Percentiles rank a stretch among this genome's conserved stretches.
Evolutionary conservation across 2,329 filamentous ascomycete species (phyloP).

Genomic region (Claviceps spartinae): DNA sequence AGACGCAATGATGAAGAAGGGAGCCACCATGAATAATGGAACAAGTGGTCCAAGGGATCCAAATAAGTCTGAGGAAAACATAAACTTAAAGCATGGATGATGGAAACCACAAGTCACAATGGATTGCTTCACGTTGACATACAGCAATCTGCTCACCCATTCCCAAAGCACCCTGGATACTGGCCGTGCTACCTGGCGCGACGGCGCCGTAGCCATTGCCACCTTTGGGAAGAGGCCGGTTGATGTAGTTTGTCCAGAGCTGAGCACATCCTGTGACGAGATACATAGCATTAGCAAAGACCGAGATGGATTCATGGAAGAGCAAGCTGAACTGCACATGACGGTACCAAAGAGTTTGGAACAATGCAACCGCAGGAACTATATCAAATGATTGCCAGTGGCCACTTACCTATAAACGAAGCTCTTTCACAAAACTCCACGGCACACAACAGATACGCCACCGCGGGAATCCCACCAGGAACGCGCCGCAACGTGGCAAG

Average conservation of each 20-base stretch:
- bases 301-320: no score
- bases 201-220: slow-evolving; percentile 33
- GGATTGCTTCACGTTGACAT: not conserved
- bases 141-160: slow-evolving; percentile 27
- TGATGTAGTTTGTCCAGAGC: slow-evolving; percentile 42
- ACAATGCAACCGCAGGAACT: no score
- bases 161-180: slow-evolving; percentile 44
- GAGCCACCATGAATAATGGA: no score
- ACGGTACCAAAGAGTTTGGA: no score
- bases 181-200: slow-evolving; percentile 22
- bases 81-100: not conserved
- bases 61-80: no score
- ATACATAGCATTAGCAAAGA: no score
- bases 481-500: slow-evolving; percentile 37
- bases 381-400: no score
- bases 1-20: no score
- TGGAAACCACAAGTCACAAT: no score
- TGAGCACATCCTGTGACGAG: slow-evolving; percentile 8
- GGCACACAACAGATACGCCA: slow-evolving; percentile 42
- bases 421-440: slow-evolving; percentile 49
- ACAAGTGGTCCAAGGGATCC: no score
- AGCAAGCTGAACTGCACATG: no score
- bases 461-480: slow-evolving; percentile 34
- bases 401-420: slow-evolving; percentile 40
- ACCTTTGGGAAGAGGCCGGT: slow-evolving; percentile 40